Percentiles rank a stretch among this genome's conserved stretches.
These are phyloP conservation scores for Psidium friedrichsthalianum DNA, from an alignment of 345 rosid species.

Conservation along the genomic window DNA sequence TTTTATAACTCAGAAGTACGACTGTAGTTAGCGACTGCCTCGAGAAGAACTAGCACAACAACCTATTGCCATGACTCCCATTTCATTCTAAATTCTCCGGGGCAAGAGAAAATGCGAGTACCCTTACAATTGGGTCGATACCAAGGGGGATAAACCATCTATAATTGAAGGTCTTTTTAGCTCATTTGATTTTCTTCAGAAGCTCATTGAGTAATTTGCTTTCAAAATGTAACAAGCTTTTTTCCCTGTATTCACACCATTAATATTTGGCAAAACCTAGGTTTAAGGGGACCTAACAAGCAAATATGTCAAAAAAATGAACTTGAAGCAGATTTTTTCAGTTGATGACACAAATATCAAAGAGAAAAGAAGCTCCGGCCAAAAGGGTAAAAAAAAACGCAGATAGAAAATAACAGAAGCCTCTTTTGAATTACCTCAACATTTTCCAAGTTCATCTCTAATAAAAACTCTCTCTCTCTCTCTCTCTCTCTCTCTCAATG, in stretches of 20 bases:
- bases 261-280: not conserved
- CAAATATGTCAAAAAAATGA: not conserved
- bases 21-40: not conserved
- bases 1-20: not conserved
- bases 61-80: not conserved
- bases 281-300: not conserved
- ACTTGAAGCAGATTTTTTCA: not conserved
- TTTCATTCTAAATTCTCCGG: too few relatives aligned
- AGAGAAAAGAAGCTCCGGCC: not conserved
- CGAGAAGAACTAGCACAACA: not conserved
- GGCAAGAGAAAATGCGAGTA: too few relatives aligned
- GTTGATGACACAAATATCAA: not conserved
- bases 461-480: not conserved
- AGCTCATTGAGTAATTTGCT: not conserved
- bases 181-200: not conserved
- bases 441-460: not conserved
- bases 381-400: not conserved
- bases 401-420: not conserved
- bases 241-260: not conserved
- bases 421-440: not conserved
- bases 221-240: not conserved
- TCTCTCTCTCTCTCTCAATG: not conserved
- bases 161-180: not conserved
- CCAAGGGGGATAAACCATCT: too few relatives aligned
- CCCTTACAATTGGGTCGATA: too few relatives aligned